Conservation (phyloP, 495 filamentous ascomycete species). For the Eremomyces bilateralis region DNA sequence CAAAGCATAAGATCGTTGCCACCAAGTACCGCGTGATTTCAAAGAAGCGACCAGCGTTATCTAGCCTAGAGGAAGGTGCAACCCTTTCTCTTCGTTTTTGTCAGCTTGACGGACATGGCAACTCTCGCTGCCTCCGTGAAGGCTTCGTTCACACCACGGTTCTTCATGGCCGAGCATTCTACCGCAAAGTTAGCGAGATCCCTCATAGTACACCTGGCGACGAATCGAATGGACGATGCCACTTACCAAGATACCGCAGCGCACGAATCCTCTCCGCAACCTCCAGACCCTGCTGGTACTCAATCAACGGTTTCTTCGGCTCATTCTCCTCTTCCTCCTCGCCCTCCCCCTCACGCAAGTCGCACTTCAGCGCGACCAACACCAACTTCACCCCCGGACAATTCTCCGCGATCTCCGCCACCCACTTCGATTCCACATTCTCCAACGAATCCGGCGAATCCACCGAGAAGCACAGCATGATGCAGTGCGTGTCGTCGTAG, state of each 20-base stretch:
- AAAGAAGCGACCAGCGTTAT: too few relatives aligned
- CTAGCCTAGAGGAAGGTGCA: too few relatives aligned
- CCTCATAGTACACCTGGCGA: too few relatives aligned
- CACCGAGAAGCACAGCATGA: constrained; percentile 95
- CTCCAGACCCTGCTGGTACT: constrained; percentile 79
- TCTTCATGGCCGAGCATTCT: constrained; percentile 97
- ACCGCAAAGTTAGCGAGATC: too few relatives aligned
- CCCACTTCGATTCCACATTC: constrained; percentile 97
- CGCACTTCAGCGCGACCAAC: constrained; percentile 91
- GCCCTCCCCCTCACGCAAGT: constrained; percentile 55
- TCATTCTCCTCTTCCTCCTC: constrained; percentile 30
- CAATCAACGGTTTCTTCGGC: constrained; percentile 51
- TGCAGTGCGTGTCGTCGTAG: constrained; percentile 93
- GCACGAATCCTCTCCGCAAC: constrained; percentile 79
- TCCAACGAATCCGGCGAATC: constrained; percentile 91
- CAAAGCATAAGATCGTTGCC: too few relatives aligned
- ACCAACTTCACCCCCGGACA: constrained; percentile 87
- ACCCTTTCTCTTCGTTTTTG: too few relatives aligned
- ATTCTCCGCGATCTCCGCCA: constrained; percentile 91
- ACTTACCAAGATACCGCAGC: constrained; percentile 66
- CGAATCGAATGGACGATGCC: neutral
- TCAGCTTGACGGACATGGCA: constrained; percentile 80
- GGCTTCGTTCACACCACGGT: constrained; percentile 91
- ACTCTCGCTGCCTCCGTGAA: constrained; percentile 96
- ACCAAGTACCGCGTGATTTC: too few relatives aligned